Evolutionary conservation across 2,329 filamentous ascomycete genomes (phyloP).

Genomic region (Dactylonectria estremocensis): DNA sequence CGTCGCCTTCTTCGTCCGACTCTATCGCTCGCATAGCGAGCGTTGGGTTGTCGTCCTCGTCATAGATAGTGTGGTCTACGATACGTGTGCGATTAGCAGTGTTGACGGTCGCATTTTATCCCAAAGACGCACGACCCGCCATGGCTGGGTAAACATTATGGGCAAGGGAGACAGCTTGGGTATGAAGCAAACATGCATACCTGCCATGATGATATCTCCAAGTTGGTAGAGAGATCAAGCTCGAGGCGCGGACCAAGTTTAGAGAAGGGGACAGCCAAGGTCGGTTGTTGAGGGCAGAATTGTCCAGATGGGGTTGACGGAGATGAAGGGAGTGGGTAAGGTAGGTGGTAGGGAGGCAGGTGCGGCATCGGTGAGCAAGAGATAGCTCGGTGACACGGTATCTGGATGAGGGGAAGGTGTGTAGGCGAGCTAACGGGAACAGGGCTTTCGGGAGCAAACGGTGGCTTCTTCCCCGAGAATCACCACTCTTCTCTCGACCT

Average conservation of each 20-base stretch:
- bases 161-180: conserved; percentile 27
- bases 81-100: conserved; percentile 23
- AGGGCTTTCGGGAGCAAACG: background rate
- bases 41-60: conserved; percentile 42
- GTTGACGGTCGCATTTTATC: background rate
- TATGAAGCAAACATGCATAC: conserved; percentile 40
- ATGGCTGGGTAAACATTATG: conserved; percentile 25
- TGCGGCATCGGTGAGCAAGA: conserved; percentile 31
- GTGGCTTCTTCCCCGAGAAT: background rate
- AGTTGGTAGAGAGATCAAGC: background rate
- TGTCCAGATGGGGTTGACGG: conserved; percentile 20
- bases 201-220: conserved; percentile 39
- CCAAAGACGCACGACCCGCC: conserved; percentile 6
- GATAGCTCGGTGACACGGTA: conserved; percentile 12
- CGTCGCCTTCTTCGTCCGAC: conserved; percentile 53
- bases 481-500: background rate
- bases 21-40: conserved; percentile 48
- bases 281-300: conserved; percentile 13
- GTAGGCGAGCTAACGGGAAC: background rate
- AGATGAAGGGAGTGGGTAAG: conserved; percentile 1
- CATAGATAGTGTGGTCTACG: conserved; percentile 28
- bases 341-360: conserved; percentile 13
- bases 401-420: background rate
- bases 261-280: conserved; percentile 3
- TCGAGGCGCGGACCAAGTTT: background rate